Base-by-base conservation (phyloP, 1,284 basidiomycete species). In the Inonotus hispidus region DNA sequence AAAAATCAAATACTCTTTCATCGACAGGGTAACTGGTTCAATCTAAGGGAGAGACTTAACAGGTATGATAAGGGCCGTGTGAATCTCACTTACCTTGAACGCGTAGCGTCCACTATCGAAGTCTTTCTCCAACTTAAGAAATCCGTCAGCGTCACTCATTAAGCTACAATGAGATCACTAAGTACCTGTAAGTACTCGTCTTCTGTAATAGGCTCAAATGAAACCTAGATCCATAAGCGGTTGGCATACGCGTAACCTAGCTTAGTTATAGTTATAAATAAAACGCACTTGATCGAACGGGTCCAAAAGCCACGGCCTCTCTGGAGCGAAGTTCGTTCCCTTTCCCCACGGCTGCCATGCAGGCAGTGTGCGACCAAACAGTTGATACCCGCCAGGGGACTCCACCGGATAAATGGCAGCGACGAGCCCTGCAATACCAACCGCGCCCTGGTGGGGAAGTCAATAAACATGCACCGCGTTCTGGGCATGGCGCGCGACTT, bases 341-440 rank as follows among this genome's bases (percentile, higher is more conserved):
- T 74, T 79, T 0, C 83, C 82, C 82, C 83, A 85, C 0, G 83
- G 80, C 55, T 83, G 77, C 84, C 85, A 87, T 0, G 79, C 73
- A 2, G 85, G 81, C 1, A 87, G 69, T 1, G 84, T 82, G 16
- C 81, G 72, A 0, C 80, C 87, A 65, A 79, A 84, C 2, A 87
- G 72, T 66, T 86, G 84, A 68, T 87, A 88, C 0, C 84, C 84
- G 21, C 85, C 85, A 0, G 85, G 85, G 2, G 81, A 84, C 58
- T 82, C 82, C 47, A 86, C 77, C 0, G 84, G 87, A 65, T 88
- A 90, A 61, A 88, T 87, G 2, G 82, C 82, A 3, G 80, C 78
- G 11, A 83, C 80, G 0, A 80, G 74, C 1, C 85, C 84, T 1
- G 84, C 81, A 29, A 86, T 81, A 0, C 86, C 84, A 35, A 88